phyloP scores from a whole-genome alignment of 2,329 filamentous ascomycete genomes.

The Fusarium newnesense region DNA sequence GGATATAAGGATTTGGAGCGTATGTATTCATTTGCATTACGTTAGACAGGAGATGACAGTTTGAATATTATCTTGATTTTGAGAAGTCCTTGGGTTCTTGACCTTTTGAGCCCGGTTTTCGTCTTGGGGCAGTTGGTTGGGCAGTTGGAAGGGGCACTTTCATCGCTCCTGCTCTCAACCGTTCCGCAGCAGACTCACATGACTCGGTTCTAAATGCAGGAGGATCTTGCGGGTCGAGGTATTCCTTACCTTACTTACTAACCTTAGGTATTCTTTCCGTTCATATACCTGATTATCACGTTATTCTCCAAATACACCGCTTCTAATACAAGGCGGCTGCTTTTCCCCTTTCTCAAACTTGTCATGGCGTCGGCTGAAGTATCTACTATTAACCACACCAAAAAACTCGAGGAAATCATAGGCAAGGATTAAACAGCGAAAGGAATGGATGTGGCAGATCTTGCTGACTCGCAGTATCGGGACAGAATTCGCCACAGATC shows the following conservation, averaged over 20 bases:
- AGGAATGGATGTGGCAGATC: too few relatives aligned
- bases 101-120: neutral
- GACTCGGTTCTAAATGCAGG: neutral
- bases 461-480: neutral
- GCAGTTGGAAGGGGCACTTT: slow-evolving; percentile 6
- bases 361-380: slow-evolving; percentile 38
- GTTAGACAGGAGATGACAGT: slow-evolving; percentile 31
- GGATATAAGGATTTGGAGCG: slow-evolving; percentile 23
- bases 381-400: slow-evolving; percentile 29
- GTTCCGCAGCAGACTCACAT: slow-evolving; percentile 4
- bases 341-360: neutral
- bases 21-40: slow-evolving; percentile 32
- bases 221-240: neutral
- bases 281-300: neutral
- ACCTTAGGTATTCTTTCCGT: neutral
- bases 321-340: neutral
- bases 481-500: slow-evolving; percentile 45
- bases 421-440: slow-evolving; percentile 19
- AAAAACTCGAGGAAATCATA: slow-evolving; percentile 39
- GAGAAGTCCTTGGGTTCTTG: neutral
- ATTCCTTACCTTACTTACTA: neutral
- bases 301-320: neutral
- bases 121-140: neutral
- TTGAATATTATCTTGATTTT: neutral
- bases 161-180: slow-evolving; percentile 4